Evolutionary conservation across 306 rosid species (phyloP), one percentile per base, ranked within the genome.

Genomic region (Lagenaria siceraria): DNA sequence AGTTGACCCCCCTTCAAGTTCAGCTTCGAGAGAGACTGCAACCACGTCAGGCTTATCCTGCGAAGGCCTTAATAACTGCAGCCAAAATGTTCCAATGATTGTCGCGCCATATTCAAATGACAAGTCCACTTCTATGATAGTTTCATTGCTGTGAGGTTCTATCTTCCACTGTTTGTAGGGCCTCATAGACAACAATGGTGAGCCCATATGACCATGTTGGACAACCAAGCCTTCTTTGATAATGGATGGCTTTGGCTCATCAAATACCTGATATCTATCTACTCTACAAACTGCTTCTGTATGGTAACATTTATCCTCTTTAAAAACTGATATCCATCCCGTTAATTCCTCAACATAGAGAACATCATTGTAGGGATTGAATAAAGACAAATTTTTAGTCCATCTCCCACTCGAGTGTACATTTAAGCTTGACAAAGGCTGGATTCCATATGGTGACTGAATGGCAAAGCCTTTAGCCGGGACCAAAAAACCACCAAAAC

Each of bases 131-230:
- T 92, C 97, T 74, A 95, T 46, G 61, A 95, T 81, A 51, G 85
- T 81, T 84, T 87, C 93, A 25, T 86, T 85, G 85, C 88, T 81
- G 80, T 69, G 90, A 11, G 99, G 95, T 81, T 87, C 88, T 75
- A 95, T 89, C 87, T 87, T 86, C 98, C 98, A 95, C 78, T 87
- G 91, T 77, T 82, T 83, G 69, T 83, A 84, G 76, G 97, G 96
- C 79, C 88, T 90, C 79, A 95, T 75, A 80, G 88, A 91, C 60
- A 92, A 77, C 17, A 86, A 6, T 17, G 97, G 90, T 64, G 79
- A 87, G 86, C 87, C 91, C 78, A 62, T 73, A 79, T 85, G 91
- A 80, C 84, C 88, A 87, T 79, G 77, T 79, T 83, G 80, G 46
- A 89, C 85, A 84, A 86, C 88, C 83, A 94, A 82, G 21, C 87